phyloP scores from a whole-genome alignment of 116 monocot species.

The Posidonia oceanica region DNA sequence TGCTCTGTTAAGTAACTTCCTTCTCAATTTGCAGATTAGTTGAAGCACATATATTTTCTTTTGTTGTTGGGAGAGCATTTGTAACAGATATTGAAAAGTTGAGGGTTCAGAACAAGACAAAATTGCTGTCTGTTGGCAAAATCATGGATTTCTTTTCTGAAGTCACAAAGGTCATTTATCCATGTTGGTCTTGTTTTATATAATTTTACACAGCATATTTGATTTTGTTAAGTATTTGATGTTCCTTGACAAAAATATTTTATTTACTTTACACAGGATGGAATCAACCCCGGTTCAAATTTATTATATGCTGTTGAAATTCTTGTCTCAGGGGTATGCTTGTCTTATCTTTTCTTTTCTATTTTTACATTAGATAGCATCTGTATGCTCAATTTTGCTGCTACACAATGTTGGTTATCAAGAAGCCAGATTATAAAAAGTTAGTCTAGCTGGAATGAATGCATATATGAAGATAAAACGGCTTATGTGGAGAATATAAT shows the following conservation, averaged over 20 bases:
- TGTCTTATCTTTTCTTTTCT: background rate
- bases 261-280: constrained; percentile 57
- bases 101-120: constrained; percentile 58
- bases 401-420: no score
- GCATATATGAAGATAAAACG: no score
- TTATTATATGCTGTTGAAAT: constrained; percentile 86
- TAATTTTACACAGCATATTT: background rate
- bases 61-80: constrained; percentile 99
- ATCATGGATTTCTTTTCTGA: constrained; percentile 78
- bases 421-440: no score
- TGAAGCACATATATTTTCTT: constrained; percentile 96
- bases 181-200: background rate
- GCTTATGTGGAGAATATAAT: no score
- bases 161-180: constrained; percentile 42
- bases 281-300: constrained; percentile 73
- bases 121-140: constrained; percentile 48
- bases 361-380: background rate
- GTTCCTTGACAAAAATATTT: background rate
- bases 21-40: constrained; percentile 63
- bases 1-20: background rate
- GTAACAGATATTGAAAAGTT: constrained; percentile 93
- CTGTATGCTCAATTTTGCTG: no score
- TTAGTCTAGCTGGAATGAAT: no score
- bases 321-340: constrained; percentile 88
- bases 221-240: background rate